These are phyloP conservation scores for Cyathus striatus DNA, from an alignment of 768 basidiomycete species.

Conservation along the genomic window DNA sequence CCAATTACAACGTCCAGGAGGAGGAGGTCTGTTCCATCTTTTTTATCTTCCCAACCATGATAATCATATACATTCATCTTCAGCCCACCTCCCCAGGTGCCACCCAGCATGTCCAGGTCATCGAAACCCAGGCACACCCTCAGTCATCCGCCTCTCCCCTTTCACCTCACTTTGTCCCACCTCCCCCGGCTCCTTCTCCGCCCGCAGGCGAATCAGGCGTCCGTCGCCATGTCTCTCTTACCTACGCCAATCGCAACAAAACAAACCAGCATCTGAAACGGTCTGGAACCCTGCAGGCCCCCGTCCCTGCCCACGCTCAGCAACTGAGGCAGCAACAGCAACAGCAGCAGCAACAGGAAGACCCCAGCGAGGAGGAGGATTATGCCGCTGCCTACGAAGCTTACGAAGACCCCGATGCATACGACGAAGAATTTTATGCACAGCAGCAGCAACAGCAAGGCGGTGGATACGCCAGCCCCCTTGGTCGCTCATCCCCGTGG, in stretches of 20 bases:
- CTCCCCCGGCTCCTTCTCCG: conserved; percentile 56
- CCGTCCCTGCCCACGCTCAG: conserved; percentile 29
- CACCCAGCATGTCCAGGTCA: conserved; percentile 27
- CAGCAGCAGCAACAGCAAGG: conserved; percentile 34
- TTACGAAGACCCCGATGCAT: conserved; percentile 39
- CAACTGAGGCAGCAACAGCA: conserved; percentile 38
- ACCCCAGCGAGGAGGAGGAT: conserved; percentile 20
- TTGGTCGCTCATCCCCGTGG: conserved; percentile 66
- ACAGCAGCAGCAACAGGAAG: conserved; percentile 42
- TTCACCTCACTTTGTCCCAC: conserved; percentile 52
- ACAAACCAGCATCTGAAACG: conserved; percentile 55
- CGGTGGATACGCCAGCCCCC: conserved; percentile 42
- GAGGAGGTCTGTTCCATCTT: conserved; percentile 49
- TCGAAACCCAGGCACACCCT: conserved; percentile 38
- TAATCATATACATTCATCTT: conserved; percentile 7
- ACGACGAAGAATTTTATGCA: conserved; percentile 56
- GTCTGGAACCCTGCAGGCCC: conserved; percentile 69
- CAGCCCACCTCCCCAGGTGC: conserved; percentile 22
- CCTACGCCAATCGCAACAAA: conserved; percentile 58
- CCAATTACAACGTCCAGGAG: conserved; percentile 50
- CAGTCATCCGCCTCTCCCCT: conserved; percentile 48
- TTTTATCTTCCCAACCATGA: conserved; percentile 7
- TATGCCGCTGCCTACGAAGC: conserved; percentile 44
- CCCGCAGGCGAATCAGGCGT: conserved; percentile 69
- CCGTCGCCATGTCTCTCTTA: conserved; percentile 77